phyloP scores from a whole-genome alignment of 1,284 basidiomycete genomes.

The Fomitiporia mediterranea region DNA sequence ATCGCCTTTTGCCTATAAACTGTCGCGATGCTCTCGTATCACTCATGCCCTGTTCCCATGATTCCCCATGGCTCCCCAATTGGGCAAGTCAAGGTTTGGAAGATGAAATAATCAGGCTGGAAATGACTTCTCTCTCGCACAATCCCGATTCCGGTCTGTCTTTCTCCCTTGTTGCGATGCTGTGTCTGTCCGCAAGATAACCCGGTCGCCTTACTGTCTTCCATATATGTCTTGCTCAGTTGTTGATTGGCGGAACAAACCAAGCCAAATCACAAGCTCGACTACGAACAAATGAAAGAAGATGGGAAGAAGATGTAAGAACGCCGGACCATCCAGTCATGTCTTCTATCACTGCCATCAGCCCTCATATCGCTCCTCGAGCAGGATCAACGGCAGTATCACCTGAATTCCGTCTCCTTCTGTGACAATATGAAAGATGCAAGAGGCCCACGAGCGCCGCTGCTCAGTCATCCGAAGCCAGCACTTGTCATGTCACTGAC shows the following conservation, averaged over 20 bases:
- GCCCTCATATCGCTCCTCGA: neutral
- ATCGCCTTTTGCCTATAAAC: neutral
- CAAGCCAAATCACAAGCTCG: neutral
- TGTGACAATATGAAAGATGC: neutral
- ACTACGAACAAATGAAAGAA: neutral
- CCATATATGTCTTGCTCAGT: neutral
- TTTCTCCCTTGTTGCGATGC: neutral
- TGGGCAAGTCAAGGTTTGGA: neutral
- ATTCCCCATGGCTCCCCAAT: neutral
- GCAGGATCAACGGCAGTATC: neutral
- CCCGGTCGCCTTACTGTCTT: neutral
- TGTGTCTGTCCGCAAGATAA: neutral
- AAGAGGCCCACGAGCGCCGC: neutral
- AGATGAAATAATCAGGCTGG: neutral
- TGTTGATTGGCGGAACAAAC: neutral
- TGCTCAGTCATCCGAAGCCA: neutral
- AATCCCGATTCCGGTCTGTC: neutral
- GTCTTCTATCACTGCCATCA: neutral
- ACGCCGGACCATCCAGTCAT: no score
- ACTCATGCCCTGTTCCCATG: neutral
- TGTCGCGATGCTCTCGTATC: neutral
- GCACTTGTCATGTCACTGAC: neutral
- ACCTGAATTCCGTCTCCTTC: neutral
- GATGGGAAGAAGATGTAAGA: no score
- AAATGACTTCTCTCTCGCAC: neutral